Conservation (phyloP, 495 filamentous ascomycete genomes). For the Aspergillus ellipticus region DNA sequence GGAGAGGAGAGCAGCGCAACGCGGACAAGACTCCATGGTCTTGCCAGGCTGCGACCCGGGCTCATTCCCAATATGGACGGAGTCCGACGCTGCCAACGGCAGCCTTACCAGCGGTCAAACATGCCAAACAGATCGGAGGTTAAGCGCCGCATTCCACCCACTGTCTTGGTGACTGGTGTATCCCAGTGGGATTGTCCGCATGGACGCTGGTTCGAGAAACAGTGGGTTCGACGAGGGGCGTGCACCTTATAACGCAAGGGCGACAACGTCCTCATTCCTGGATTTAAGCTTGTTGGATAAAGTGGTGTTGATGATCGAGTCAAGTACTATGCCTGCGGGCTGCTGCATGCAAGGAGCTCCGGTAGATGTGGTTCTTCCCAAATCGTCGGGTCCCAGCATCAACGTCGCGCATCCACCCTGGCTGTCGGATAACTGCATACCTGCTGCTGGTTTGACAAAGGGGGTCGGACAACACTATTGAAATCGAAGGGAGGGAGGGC, state of each 20-base stretch:
- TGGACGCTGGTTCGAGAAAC: not conserved
- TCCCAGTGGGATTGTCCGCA: not conserved
- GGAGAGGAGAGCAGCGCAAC: not conserved
- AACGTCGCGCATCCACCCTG: not conserved
- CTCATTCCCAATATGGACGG: not conserved
- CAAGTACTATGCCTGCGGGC: not conserved
- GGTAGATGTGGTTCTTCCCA: not conserved
- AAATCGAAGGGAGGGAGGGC: not conserved
- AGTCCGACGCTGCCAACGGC: not conserved
- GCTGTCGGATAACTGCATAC: not conserved
- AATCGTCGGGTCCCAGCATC: conserved; percentile 2
- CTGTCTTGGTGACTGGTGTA: not conserved
- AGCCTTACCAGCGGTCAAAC: not conserved
- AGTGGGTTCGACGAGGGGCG: not conserved
- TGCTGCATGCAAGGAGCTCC: conserved; percentile 3
- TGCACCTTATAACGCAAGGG: conserved; percentile 3
- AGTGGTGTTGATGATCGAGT: conserved; percentile 1
- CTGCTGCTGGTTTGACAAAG: not conserved
- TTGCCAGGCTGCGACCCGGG: not conserved
- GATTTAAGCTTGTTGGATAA: conserved; percentile 1
- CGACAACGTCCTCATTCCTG: not conserved
- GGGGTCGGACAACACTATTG: not conserved
- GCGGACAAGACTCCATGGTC: not conserved
- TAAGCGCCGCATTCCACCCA: not conserved
- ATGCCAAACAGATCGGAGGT: not conserved